Evolutionary conservation across 2,329 filamentous ascomycete species (phyloP), one percentile per base, ranked within the genome.

Genomic region (Colletotrichum orchidophilum): DNA sequence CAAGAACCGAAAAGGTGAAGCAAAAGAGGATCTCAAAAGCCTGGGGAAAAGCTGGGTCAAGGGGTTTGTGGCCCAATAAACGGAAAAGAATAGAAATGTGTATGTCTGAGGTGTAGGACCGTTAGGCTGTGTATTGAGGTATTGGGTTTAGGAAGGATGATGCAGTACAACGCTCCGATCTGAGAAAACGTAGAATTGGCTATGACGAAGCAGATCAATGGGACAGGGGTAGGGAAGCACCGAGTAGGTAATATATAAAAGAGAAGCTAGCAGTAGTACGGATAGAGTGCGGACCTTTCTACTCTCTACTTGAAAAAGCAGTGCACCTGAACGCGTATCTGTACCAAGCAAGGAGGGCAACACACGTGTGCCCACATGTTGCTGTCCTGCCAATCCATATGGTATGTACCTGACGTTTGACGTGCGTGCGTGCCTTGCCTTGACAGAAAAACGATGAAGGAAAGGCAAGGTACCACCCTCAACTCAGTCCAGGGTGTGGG

Each of bases 191-290:
- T 27, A 33, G 57, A 58, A 24, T 63, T 59, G 59, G 53, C 59
- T 39, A 46, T 63, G 50, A 63, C 58, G 64, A 50, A 42, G 13
- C 27, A 49, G 52, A 54, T 27, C 4, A 21, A 26, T 24, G 52
- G 42, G 29, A 27, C 50, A 63, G 52, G 42, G n/a, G 42, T 35
- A 69, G 53, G 69, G 69, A 63, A 69, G 42, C 60, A 46, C 53
- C 53, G 54, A 31, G 69, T 63, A 62, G 15, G 62, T 54, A 42
- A 59, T 71, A 71, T 59, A 54, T 35, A 46, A 53, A 18, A n/a
- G 39, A 54, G 60, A 58, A 21, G 59, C 52, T 63, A 31, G 42
- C 8, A n/a, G 15, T 42, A 42, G 39, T 11, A 46, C 7, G 18
- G 39, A 8, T 46, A 59, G 35, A 24, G 64, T 63, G 57, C 65